These are phyloP conservation scores for Termitomyces eurrhizus DNA, from an alignment of 768 basidiomycete genomes.

Conservation along the genomic window DNA sequence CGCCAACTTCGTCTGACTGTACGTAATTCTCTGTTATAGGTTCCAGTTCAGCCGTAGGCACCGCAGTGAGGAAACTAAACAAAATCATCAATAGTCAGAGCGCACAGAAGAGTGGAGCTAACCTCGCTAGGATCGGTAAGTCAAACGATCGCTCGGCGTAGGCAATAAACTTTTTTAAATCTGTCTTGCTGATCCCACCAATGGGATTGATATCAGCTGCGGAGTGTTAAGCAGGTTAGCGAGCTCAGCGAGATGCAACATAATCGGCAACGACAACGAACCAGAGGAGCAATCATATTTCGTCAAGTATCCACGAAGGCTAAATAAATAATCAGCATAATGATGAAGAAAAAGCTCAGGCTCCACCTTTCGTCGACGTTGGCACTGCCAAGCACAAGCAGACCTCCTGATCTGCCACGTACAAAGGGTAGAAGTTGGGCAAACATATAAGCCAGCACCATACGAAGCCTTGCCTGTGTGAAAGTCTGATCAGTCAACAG, in stretches of 20 bases:
- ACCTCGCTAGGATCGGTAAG: conserved; percentile 81
- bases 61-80: conserved; percentile 81
- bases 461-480: conserved; percentile 80
- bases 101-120: conserved; percentile 11
- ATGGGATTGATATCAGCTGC: conserved; percentile 97
- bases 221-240: neutral
- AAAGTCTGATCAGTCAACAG: neutral
- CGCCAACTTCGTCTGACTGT: conserved; percentile 85
- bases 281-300: conserved; percentile 97
- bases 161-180: conserved; percentile 92
- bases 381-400: conserved; percentile 95
- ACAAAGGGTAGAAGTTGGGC: conserved; percentile 94
- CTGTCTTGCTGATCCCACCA: conserved; percentile 96
- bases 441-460: conserved; percentile 94
- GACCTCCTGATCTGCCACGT: conserved; percentile 74
- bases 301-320: conserved; percentile 93
- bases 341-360: neutral
- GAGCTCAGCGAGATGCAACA: neutral
- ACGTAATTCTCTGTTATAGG: conserved; percentile 93
- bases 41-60: conserved; percentile 95
- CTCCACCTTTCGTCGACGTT: conserved; percentile 94
- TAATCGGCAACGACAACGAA: conserved; percentile 25
- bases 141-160: conserved; percentile 78
- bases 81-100: neutral
- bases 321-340: conserved; percentile 24